Evolutionary conservation across 1,139 yeast genomes (phyloP).

Genomic region (Meyerozyma carpophila): DNA sequence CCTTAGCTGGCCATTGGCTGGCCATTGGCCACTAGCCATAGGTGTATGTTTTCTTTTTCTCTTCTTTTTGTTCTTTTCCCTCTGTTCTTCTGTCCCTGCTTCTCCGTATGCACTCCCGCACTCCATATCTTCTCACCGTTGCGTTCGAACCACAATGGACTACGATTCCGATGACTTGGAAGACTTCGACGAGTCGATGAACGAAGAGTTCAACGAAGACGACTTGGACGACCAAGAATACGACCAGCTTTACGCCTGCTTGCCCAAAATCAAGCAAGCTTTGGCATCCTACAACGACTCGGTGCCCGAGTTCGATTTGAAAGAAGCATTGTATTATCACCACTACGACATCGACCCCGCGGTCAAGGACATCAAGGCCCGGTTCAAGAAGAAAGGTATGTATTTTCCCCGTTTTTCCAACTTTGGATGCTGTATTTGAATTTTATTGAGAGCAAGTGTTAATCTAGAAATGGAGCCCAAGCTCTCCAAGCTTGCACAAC

Average conservation of each 20-base stretch:
- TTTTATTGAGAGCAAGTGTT: conserved; percentile 19
- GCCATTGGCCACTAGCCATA: not conserved
- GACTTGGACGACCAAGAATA: conserved; percentile 46
- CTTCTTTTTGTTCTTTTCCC: not conserved
- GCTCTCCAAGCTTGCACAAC: conserved; percentile 15
- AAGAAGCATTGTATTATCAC: conserved; percentile 57
- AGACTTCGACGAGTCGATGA: conserved; percentile 42
- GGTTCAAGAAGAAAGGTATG: conserved; percentile 40
- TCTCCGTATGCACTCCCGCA: no score
- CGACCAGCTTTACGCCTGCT: conserved; percentile 34
- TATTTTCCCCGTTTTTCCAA: conserved; percentile 11
- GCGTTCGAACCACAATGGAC: conserved; percentile 3
- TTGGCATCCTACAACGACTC: conserved; percentile 36
- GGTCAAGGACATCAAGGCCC: conserved; percentile 44
- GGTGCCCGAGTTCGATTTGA: conserved; percentile 47
- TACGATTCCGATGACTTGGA: conserved; percentile 23
- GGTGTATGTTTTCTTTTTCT: no score
- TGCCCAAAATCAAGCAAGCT: conserved; percentile 35
- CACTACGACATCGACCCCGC: conserved; percentile 56
- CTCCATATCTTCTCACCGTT: not conserved
- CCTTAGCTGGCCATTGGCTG: no score
- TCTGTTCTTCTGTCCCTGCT: no score
- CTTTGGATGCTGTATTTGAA: not conserved
- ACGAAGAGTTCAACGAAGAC: conserved; percentile 33
- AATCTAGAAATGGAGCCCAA: conserved; percentile 2